Conservation (phyloP, 768 basidiomycete genomes). For the Agaricus blazei region DNA sequence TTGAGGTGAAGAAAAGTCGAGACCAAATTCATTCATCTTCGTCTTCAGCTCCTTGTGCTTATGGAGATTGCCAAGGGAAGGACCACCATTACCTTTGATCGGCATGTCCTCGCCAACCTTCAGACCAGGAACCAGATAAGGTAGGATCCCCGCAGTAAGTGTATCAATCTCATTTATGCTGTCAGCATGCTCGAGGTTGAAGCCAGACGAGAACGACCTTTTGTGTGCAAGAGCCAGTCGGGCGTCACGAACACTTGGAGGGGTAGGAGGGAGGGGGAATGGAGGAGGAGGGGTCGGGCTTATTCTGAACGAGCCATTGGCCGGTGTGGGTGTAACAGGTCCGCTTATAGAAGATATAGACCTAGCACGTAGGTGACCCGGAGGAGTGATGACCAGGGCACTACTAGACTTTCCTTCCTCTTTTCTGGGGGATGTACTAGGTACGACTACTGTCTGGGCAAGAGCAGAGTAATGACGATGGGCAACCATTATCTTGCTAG, state of each 20-base stretch:
- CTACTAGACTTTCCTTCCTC: conserved; percentile 30
- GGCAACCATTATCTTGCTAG: conserved; percentile 63
- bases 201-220: conserved; percentile 61
- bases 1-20: conserved; percentile 51
- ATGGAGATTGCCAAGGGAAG: conserved; percentile 35
- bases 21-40: conserved; percentile 38
- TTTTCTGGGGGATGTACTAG: conserved; percentile 38
- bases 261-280: conserved; percentile 71
- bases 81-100: conserved; percentile 44
- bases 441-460: conserved; percentile 58
- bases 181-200: conserved; percentile 54
- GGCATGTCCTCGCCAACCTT: conserved; percentile 52
- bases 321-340: conserved; percentile 31
- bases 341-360: conserved; percentile 49
- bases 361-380: conserved; percentile 55
- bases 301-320: conserved; percentile 28
- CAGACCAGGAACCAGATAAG: conserved; percentile 62
- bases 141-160: conserved; percentile 63
- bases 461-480: conserved; percentile 70
- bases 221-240: conserved; percentile 54
- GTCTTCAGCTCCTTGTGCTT: conserved; percentile 35
- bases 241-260: conserved; percentile 56
- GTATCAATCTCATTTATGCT: conserved; percentile 66
- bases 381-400: conserved; percentile 22
- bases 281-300: conserved; percentile 52